Conservation (phyloP, 2,329 filamentous ascomycete genomes). For the Lasiodiplodia hormozganensis region DNA sequence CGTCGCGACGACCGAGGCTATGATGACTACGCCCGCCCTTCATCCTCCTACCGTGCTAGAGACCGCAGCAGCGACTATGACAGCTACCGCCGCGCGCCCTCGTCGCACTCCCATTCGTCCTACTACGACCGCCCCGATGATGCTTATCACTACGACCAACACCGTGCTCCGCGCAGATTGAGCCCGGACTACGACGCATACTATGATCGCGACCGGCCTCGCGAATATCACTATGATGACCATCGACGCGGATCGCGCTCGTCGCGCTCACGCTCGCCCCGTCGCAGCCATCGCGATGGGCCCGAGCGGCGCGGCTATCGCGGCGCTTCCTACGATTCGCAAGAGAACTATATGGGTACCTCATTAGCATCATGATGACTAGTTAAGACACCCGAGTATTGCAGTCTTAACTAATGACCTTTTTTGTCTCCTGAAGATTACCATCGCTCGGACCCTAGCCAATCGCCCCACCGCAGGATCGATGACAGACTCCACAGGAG, state of each 20-base stretch:
- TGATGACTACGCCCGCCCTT: constrained; percentile 5
- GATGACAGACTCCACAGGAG: constrained; percentile 22
- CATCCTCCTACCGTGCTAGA: constrained; percentile 14
- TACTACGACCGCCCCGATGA: constrained; percentile 12
- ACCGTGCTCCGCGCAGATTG: background rate
- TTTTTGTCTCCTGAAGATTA: constrained; percentile 28
- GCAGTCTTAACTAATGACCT: constrained; percentile 28
- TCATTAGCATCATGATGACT: constrained; percentile 29
- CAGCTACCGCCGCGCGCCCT: constrained; percentile 15
- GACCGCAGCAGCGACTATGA: constrained; percentile 21
- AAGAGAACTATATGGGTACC: constrained; percentile 28
- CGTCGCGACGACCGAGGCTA: constrained; percentile 9
- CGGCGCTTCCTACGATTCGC: constrained; percentile 27
- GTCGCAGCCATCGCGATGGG: constrained; percentile 15
- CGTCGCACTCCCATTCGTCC: constrained; percentile 20
- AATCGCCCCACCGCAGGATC: constrained; percentile 21
- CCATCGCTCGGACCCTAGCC: constrained; percentile 24
- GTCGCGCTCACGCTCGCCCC: constrained; percentile 28
- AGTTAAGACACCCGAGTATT: constrained; percentile 24
- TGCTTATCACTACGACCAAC: constrained; percentile 18
- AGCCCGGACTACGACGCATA: constrained; percentile 19
- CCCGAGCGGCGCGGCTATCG: constrained; percentile 11
- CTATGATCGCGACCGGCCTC: constrained; percentile 23
- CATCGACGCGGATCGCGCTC: constrained; percentile 8
- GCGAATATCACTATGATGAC: constrained; percentile 12